Conservation (phyloP, 257 asterid species). For the Hygrophila difformis region DNA sequence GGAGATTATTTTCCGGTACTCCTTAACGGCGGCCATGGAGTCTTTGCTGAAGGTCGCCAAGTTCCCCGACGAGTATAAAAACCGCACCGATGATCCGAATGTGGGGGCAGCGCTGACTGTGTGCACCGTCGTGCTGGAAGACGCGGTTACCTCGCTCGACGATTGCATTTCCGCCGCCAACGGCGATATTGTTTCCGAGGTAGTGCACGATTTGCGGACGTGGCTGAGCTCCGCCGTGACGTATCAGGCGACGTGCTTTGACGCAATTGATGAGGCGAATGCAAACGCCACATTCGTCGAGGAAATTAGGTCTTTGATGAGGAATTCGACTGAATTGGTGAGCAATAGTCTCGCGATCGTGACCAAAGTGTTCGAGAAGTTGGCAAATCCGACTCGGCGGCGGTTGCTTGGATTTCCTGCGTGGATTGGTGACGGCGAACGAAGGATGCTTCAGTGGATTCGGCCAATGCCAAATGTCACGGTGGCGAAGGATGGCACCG, state of each 20-base stretch:
- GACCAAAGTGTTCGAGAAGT: constrained; percentile 26
- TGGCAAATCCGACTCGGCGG: constrained; percentile 29
- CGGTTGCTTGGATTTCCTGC: constrained; percentile 25
- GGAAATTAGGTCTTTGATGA: constrained; percentile 31
- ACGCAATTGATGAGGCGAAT: constrained; percentile 56
- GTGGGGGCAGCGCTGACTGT: too few relatives aligned
- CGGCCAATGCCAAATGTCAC: constrained; percentile 37
- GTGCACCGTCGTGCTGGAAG: too few relatives aligned
- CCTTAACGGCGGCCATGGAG: too few relatives aligned
- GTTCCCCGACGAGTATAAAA: too few relatives aligned
- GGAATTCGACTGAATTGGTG: constrained; percentile 46
- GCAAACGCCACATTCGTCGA: constrained; percentile 37
- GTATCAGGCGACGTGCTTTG: constrained; percentile 71
- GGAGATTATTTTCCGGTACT: too few relatives aligned
- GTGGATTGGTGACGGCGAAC: constrained; percentile 45
- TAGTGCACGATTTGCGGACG: constrained; percentile 30
- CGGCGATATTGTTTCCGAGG: constrained; percentile 14
- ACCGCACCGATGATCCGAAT: too few relatives aligned
- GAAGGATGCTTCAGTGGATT: constrained; percentile 44
- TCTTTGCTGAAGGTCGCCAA: too few relatives aligned
- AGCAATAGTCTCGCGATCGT: constrained; percentile 79
- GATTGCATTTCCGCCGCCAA: constrained; percentile 23
- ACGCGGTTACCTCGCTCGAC: too few relatives aligned
- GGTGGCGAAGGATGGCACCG: constrained; percentile 59
- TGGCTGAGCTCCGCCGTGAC: too few relatives aligned